Base-by-base conservation (phyloP, 2,329 filamentous ascomycete genomes). In the Sarocladiaceae sp. region DNA sequence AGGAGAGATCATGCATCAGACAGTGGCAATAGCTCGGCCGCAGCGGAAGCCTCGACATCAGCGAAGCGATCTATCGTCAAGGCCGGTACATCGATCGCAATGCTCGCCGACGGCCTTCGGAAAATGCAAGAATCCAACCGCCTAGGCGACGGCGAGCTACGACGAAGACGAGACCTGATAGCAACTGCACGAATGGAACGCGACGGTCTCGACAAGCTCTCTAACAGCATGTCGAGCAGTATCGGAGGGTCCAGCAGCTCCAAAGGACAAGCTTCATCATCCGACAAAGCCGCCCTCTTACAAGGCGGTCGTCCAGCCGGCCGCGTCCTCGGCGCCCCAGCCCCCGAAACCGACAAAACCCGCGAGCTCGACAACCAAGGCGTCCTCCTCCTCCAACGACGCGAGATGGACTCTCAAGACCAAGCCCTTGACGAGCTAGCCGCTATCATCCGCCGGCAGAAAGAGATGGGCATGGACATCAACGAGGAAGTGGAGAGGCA, bases 391-490 rank as follows among this genome's bases (percentile, higher is more conserved):
- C 68, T 94, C 55, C 89, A 94, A 67, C 76, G 82, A 59, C 78
- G 88, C 62, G 81, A 89, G 66, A 89, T 93, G 76, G 64, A 76
- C 51, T 83, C 88, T 57, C 89, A 95, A 62, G 89, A 94, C 58
- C 66, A 84, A 59, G 85, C 88, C 59, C 79, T 94, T 2, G 78
- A 87, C 17, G 76, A 82, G 59, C 70, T 94, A 52, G 77, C 80
- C 2, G 82, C 81, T 57, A 84, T 90, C 46, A 84, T 93, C 44
- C 73, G 83, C 46, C 73, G 86, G 54, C 86, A 93, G 72, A 85
- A 81, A 62, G 85, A 91, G 68, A 88, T 93, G 80, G 88, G 88
- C 1, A 72, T 89, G 44, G 78, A 83, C 53, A 92, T 94, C 62
- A 80, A 88, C 57, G 79, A 84, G 48, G 89, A 93, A 71, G 76